A percentile compares a stretch with the other conserved stretches of the same genome.
Evolutionary conservation across 805 yeast species (phyloP).

Genomic region (Nakazawaea populi): DNA sequence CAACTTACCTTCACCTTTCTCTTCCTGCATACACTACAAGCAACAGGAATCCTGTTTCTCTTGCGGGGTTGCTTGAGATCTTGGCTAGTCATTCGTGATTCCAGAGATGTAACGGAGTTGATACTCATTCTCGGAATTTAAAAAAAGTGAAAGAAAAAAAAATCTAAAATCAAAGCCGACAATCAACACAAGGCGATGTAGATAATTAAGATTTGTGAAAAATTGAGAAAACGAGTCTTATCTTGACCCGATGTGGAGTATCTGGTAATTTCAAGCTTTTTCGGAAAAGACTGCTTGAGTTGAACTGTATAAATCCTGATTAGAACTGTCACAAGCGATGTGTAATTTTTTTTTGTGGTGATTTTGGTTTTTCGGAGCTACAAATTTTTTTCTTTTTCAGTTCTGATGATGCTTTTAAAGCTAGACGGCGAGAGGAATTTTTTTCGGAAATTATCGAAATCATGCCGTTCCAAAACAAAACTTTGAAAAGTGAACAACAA

Average conservation of each 20-base stretch:
- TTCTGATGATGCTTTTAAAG: no score
- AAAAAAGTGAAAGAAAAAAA: background rate
- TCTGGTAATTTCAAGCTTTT: no score
- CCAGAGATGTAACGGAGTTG: background rate
- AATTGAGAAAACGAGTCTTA: no score
- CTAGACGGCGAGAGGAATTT: no score
- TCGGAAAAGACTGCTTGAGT: no score
- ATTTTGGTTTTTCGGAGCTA: background rate
- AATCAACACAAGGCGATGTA: background rate
- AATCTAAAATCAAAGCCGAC: background rate
- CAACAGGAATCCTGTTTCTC: conserved; percentile 36
- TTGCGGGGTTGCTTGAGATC: conserved; percentile 14
- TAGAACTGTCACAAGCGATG: background rate
- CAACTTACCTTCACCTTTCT: conserved; percentile 40
- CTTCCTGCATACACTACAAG: conserved; percentile 41
- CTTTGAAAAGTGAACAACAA: background rate
- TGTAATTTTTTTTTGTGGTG: background rate
- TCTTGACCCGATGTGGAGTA: no score
- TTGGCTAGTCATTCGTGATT: background rate
- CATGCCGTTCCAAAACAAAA: background rate
- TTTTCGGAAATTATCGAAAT: background rate
- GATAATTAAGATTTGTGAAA: no score
- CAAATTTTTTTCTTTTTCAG: background rate
- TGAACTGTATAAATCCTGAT: no score
- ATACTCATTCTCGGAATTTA: background rate